Evolutionary conservation across 2,329 filamentous ascomycete species (phyloP).

Genomic region (Annulohypoxylon truncatum): DNA sequence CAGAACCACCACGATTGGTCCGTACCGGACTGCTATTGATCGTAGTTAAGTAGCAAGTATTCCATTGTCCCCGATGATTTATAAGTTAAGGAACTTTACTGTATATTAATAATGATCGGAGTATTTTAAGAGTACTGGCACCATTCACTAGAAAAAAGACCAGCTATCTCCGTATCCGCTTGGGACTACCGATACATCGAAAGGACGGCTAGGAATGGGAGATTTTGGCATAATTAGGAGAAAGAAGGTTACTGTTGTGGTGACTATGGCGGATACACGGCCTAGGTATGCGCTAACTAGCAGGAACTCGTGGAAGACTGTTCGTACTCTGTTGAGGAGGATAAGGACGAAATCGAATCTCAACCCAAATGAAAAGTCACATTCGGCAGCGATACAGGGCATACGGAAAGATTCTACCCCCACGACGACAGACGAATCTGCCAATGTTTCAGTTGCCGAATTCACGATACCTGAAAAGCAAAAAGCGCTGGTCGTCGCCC

Average conservation of each 20-base stretch:
- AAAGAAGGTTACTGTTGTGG: neutral
- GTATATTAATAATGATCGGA: conserved; percentile 9
- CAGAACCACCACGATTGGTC: conserved; percentile 32
- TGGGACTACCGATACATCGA: neutral
- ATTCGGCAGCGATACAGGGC: conserved; percentile 24
- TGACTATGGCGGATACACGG: conserved; percentile 34
- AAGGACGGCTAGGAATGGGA: neutral
- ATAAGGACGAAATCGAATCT: conserved; percentile 35
- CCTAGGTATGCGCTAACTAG: conserved; percentile 20
- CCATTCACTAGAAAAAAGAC: neutral
- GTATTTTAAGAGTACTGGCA: conserved; percentile 4
- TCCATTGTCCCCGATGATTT: conserved; percentile 5
- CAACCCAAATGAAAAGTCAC: conserved; percentile 16
- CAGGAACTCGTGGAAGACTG: conserved; percentile 43
- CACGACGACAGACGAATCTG: conserved; percentile 39
- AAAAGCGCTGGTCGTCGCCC: conserved; percentile 47
- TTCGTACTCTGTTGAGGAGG: conserved; percentile 39
- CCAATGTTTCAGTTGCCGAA: conserved; percentile 34
- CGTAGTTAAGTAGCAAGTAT: conserved; percentile 9
- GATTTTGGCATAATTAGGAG: neutral
- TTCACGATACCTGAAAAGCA: conserved; percentile 33
- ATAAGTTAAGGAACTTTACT: conserved; percentile 12
- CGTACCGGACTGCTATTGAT: conserved; percentile 12
- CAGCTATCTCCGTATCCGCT: neutral
- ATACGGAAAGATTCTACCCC: conserved; percentile 29